A percentile compares a stretch with the other conserved stretches of the same genome.
Conservation (phyloP, 192 early-diverging fungal genomes). For the Funneliformis geosporum region DNA sequence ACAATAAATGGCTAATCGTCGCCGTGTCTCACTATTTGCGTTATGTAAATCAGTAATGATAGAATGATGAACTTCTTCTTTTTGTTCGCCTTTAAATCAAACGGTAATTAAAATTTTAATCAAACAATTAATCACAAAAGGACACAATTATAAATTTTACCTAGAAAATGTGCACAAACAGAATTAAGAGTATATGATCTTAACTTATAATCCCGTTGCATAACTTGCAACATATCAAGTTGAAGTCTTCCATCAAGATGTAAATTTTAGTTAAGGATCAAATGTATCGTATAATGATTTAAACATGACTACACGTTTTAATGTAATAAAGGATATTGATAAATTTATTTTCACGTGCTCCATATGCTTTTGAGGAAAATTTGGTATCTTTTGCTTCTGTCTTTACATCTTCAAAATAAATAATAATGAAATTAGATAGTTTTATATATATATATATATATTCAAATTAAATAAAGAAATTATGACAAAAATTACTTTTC, state of each 20-base stretch:
- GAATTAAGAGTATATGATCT: conserved; percentile 95
- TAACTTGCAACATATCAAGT: conserved; percentile 89
- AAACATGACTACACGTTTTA: background rate
- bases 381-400: conserved; percentile 77
- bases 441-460: too few relatives aligned
- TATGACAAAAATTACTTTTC: conserved; percentile 35
- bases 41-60: conserved; percentile 98
- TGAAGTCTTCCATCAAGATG: conserved; percentile 86
- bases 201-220: conserved; percentile 95
- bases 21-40: conserved; percentile 90
- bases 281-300: background rate
- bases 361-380: conserved; percentile 93
- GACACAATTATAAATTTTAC: conserved; percentile 39
- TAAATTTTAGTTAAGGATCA: conserved; percentile 23
- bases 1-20: conserved; percentile 95
- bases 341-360: conserved; percentile 87
- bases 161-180: conserved; percentile 92
- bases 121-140: background rate
- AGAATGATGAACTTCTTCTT: conserved; percentile 98
- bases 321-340: conserved; percentile 57
- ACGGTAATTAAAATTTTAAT: background rate
- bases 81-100: conserved; percentile 80
- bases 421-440: background rate
- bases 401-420: conserved; percentile 40
- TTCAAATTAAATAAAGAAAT: background rate